Conservation (phyloP, 2,329 filamentous ascomycete genomes). For the Fusarium albidum region DNA sequence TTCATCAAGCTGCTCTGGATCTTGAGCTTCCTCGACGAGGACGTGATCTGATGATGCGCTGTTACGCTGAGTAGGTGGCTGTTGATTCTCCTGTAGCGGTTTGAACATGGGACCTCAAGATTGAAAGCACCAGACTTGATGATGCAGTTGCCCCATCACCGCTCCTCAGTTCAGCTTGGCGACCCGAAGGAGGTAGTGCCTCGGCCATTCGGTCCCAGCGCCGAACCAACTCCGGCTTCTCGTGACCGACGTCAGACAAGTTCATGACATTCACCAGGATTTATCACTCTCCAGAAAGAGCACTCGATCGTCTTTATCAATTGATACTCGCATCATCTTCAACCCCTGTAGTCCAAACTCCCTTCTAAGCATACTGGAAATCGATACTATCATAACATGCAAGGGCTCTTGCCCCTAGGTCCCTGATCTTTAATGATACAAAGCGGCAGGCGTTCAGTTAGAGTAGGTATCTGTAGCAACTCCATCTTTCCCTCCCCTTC, state of each 20-base stretch:
- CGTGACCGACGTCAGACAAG: not conserved
- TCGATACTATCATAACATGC: no score
- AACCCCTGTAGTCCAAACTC: no score
- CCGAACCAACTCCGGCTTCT: slow-evolving; percentile 6
- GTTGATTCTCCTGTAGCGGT: not conserved
- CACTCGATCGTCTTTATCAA: no score
- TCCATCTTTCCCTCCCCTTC: slow-evolving; percentile 18
- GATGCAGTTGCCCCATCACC: slow-evolving; percentile 8
- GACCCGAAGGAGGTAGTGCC: slow-evolving; percentile 8
- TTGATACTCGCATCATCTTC: no score
- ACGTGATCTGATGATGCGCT: no score
- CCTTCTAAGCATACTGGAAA: no score
- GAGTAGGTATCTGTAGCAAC: not conserved
- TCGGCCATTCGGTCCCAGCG: slow-evolving; percentile 19
- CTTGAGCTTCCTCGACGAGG: no score
- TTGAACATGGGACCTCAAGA: not conserved
- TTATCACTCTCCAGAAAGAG: not conserved
- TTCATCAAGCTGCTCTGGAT: no score
- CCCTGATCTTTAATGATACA: not conserved
- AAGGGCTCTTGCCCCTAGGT: no score
- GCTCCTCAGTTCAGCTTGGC: not conserved
- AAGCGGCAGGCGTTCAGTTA: not conserved
- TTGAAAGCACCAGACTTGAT: slow-evolving; percentile 1
- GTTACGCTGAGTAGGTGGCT: no score
- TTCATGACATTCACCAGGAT: not conserved